phyloP scores from a whole-genome alignment of 257 asterid species.

The Solanum tacnaense region DNA sequence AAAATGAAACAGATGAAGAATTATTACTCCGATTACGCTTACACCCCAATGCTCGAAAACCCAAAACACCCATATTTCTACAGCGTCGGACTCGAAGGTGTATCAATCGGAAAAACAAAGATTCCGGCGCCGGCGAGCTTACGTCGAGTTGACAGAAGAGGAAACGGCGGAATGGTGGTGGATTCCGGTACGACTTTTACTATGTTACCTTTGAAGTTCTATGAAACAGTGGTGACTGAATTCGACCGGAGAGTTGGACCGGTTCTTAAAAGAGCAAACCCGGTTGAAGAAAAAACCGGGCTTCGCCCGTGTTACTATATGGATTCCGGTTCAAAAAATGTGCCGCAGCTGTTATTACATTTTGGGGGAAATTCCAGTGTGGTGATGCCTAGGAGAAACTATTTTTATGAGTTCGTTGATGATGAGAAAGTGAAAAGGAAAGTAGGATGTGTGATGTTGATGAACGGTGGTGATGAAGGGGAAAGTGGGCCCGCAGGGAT shows the following conservation, averaged over 20 bases:
- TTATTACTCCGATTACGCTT: conserved; percentile 16
- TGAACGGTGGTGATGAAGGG: conserved; percentile 78
- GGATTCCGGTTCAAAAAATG: background rate
- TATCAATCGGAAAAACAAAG: conserved; percentile 39
- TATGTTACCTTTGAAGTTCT: conserved; percentile 55
- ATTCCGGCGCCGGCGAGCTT: conserved; percentile 49
- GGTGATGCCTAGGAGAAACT: conserved; percentile 73
- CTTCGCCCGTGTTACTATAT: conserved; percentile 71
- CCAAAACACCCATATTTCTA: conserved; percentile 68
- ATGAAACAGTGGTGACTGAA: conserved; percentile 34
- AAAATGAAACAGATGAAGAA: background rate
- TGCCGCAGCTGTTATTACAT: conserved; percentile 50
- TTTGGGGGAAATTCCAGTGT: conserved; percentile 77
- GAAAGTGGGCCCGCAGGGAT: conserved; percentile 91
- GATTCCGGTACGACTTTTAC: conserved; percentile 95
- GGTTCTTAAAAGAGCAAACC: conserved; percentile 29
- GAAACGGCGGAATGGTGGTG: conserved; percentile 96
- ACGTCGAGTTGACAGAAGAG: conserved; percentile 42
- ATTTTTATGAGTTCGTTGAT: conserved; percentile 54
- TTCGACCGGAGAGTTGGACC: conserved; percentile 35
- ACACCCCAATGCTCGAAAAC: conserved; percentile 67
- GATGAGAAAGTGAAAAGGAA: conserved; percentile 25
- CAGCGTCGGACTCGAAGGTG: conserved; percentile 59
- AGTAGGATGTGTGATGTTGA: conserved; percentile 78
- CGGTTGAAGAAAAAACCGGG: conserved; percentile 60